A percentile compares a stretch with the other conserved stretches of the same genome.
Conservation (phyloP, 2,329 filamentous ascomycete genomes). For the Nectriaceae sp. region DNA sequence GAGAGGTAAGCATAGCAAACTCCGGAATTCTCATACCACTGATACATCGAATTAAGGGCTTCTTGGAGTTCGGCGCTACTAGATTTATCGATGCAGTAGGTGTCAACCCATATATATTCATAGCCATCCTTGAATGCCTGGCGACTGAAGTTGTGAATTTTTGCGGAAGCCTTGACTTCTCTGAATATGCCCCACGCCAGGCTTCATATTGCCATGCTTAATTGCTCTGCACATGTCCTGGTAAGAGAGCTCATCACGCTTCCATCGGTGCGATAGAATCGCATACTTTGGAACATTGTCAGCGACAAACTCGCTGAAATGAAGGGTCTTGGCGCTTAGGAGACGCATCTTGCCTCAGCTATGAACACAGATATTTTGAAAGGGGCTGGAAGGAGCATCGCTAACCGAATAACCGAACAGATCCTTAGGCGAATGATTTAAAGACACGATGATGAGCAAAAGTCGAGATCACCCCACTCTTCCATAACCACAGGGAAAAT, state of each 20-base stretch:
- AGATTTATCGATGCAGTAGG: conserved; percentile 33
- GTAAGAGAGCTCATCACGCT: background rate
- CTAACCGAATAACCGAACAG: too few species aligned
- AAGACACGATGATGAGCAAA: too few species aligned
- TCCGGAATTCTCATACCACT: conserved; percentile 31
- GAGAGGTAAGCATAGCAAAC: conserved; percentile 30
- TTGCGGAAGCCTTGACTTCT: background rate
- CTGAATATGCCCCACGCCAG: background rate
- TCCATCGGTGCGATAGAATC: background rate
- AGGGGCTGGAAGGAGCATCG: too few species aligned
- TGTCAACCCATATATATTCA: background rate
- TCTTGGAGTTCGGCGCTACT: conserved; percentile 34
- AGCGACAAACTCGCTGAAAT: background rate
- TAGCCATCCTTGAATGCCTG: background rate
- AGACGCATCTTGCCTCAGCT: background rate
- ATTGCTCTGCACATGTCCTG: background rate
- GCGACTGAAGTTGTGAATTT: background rate
- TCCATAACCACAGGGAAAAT: too few species aligned
- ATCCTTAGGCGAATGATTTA: too few species aligned
- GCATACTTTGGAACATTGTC: background rate
- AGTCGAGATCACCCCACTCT: too few species aligned
- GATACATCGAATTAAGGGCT: conserved; percentile 36
- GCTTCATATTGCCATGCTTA: background rate
- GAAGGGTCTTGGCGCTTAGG: background rate
- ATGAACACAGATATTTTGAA: too few species aligned